Base-by-base conservation (phyloP, 495 filamentous ascomycete genomes). In the Lasiosphaeria ovina region DNA sequence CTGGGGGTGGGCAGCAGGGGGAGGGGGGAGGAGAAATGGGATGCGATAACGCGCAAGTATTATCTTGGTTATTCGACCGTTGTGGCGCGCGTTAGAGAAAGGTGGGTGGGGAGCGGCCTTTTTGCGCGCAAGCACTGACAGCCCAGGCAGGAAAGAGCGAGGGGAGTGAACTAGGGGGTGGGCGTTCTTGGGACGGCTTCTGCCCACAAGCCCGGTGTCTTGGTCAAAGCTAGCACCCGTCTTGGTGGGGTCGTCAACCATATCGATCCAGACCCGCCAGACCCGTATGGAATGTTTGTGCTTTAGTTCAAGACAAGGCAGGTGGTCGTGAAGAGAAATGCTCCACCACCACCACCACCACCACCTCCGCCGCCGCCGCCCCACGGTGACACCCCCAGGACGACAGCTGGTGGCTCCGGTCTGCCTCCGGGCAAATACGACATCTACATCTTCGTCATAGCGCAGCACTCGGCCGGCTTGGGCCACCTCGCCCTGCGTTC, bases 371-470 rank as follows among this genome's bases (percentile, higher is more conserved):
- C 85, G 24, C 89, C 24, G 24, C 24, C 24, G 24, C 24, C 24
- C 24, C 89, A 92, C 74, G 88, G 89, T 73, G 80, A 83, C 52
- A 84, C 80, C 54, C 85, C 87, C 54, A 79, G 86, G 65, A 74
- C 71, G 45, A 64, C 76, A 59, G 59, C 62, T 57, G 79, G 45
- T 33, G 49, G 70, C 47, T 69, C 74, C 8, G 88, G 86, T 57
- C 79, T 95, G 3, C 92, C 91, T 0, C 75, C 85, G 0, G 91
- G 92, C 35, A 92, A 92, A 70, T 98, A 95, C 77, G 93, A 98
- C 75, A 95, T n/a, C n/a, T n/a, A n/a, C n/a, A n/a, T 97, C 75
- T 97, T 97, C 76, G 87, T 98, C 65, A 92, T 98, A 59, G 94
- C 94, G 3, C 90, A 90, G n/a, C 91, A 97, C 69, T 92, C 92